Base-by-base conservation (phyloP, 2,329 filamentous ascomycete species). In the Apiospora pterosperma region DNA sequence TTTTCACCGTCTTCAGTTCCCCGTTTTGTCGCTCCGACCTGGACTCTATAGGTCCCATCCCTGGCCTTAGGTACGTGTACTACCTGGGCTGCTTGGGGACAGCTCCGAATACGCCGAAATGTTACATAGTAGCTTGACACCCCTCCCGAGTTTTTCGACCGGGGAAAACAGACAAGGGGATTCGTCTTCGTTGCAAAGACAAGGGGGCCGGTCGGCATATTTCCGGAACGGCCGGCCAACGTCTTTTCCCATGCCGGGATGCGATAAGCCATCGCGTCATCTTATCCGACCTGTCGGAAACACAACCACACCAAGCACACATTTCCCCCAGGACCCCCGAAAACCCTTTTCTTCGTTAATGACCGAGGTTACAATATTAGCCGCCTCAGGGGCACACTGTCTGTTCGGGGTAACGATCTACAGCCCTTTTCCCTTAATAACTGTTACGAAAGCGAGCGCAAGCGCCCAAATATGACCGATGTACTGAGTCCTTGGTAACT, bases 211-310 rank as follows among this genome's bases (percentile, higher is more conserved):
- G 48, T 34, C 48, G 48, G 48, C 25, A 34, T 28, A 55, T n/a
- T n/a, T 55, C 28, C 34, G 58, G 58, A 60, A 48, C 60, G 60
- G 39, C 60, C 60, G 60, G 16, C 39, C 39, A 62, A 60, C 36
- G 36, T 39, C 34, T 38, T 21, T 59, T 39, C 34, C 34, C 34
- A 14, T 23, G 38, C 60, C 28, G 60, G 38, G 39, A 48, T 42
- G 36, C 28, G 21, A 39, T 36, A 48, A 62, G 60, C 60, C 60
- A 62, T 62, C 60, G 39, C 60, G 60, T 62, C 60, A 62, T 48
- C 28, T 48, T 16, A 23, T 25, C 39, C 60, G 60, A 62, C 60
- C 60, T 62, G 60, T 62, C 60, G 60, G 60, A 48, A 48, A 34
- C 31, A 16, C 39, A 36, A 31, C 60, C 60, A 44, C 60, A 38